These are phyloP conservation scores for Chalara sp. DNA, from an alignment of 2,329 filamentous ascomycete genomes.

Conservation along the genomic window DNA sequence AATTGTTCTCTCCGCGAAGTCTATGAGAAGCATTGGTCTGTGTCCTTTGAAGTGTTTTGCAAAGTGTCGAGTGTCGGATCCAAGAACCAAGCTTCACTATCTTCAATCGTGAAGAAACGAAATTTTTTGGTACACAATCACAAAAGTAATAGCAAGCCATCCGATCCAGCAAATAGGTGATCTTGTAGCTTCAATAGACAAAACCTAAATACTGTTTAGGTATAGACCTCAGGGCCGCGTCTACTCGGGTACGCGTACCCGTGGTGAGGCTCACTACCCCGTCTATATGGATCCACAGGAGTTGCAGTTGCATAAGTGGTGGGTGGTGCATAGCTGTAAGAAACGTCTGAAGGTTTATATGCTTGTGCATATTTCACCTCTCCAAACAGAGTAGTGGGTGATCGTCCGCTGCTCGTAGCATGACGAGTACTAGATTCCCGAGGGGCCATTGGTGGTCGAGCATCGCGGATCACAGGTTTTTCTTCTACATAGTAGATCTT, in stretches of 20 bases:
- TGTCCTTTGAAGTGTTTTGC: not conserved
- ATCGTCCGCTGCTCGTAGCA: not conserved
- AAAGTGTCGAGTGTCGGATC: too few species aligned
- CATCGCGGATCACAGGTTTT: slow-evolving; percentile 10
- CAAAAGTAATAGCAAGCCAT: too few species aligned
- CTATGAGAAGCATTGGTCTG: not conserved
- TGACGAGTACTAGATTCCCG: not conserved
- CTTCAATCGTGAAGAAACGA: too few species aligned
- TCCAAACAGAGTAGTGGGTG: not conserved
- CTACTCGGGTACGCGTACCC: not conserved
- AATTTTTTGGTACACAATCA: too few species aligned
- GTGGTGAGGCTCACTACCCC: not conserved
- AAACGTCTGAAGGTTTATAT: not conserved
- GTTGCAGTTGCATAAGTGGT: too few species aligned
- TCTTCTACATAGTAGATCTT: slow-evolving; percentile 12
- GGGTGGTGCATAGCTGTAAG: not conserved
- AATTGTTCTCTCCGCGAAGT: not conserved
- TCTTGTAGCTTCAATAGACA: too few species aligned
- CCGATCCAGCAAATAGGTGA: too few species aligned
- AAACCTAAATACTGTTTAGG: too few species aligned
- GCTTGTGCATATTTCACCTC: not conserved
- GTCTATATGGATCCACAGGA: not conserved
- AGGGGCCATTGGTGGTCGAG: slow-evolving; percentile 12
- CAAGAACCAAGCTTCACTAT: too few species aligned
- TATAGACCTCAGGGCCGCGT: not conserved